These are phyloP conservation scores for Pseudogymnoascus sp. DNA, from an alignment of 2,329 filamentous ascomycete species.

Conservation along the genomic window DNA sequence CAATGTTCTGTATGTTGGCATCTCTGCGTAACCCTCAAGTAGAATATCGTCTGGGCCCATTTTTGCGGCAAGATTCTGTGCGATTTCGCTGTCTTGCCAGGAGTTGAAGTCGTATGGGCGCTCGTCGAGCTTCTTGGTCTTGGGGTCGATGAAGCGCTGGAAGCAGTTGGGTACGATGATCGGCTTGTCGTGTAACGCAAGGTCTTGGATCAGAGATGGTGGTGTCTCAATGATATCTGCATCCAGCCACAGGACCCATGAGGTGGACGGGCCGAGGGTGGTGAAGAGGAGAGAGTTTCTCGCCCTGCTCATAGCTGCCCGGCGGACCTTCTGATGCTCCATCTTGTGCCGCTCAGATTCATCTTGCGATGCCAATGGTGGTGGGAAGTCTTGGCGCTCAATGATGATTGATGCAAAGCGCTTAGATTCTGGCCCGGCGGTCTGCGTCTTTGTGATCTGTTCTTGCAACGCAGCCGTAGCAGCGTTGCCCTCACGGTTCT, in stretches of 20 bases:
- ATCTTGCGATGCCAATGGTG: constrained; percentile 68
- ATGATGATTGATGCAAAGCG: constrained; percentile 93
- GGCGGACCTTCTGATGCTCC: constrained; percentile 74
- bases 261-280: constrained; percentile 79
- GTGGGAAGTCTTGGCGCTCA: constrained; percentile 88
- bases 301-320: constrained; percentile 85
- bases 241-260: constrained; percentile 96
- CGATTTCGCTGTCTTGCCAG: constrained; percentile 83
- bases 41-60: constrained; percentile 91
- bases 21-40: constrained; percentile 84
- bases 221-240: constrained; percentile 87
- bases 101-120: constrained; percentile 95
- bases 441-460: constrained; percentile 77
- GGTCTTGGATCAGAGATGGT: constrained; percentile 75
- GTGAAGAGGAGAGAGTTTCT: constrained; percentile 94
- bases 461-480: constrained; percentile 77
- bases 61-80: constrained; percentile 62
- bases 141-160: constrained; percentile 68
- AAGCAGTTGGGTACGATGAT: constrained; percentile 94
- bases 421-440: constrained; percentile 61
- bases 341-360: constrained; percentile 89
- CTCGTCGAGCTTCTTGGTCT: constrained; percentile 61
- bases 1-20: constrained; percentile 82
- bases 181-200: constrained; percentile 79
- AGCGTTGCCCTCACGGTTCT: constrained; percentile 82